phyloP scores from a whole-genome alignment of 225 moss, liverwort and hornwort species.

The Bryum argenteum region DNA sequence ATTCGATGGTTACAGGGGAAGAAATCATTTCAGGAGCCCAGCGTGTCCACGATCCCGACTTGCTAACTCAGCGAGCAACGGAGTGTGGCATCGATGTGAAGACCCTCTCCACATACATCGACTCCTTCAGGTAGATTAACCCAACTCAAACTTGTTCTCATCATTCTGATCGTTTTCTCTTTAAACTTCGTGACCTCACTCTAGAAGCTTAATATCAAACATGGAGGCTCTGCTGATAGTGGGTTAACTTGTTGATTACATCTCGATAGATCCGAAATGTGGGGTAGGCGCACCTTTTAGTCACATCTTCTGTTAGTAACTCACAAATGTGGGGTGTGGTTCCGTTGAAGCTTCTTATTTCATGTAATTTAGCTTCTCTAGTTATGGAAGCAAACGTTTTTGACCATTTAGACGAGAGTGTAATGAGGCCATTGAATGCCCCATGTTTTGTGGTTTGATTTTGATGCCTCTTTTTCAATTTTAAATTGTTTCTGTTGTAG shows the following conservation, averaged over 20 bases:
- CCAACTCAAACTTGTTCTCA: not conserved
- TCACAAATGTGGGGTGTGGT: not conserved
- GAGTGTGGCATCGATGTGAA: slow-evolving; percentile 83
- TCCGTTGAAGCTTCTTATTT: not conserved
- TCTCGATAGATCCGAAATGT: no score
- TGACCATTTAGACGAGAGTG: not conserved
- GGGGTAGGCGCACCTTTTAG: no score
- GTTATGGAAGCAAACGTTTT: not conserved
- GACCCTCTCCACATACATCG: slow-evolving; percentile 67
- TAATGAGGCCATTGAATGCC: not conserved
- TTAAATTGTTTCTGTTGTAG: slow-evolving; percentile 38
- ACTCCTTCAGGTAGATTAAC: slow-evolving; percentile 71
- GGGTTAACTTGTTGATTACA: no score
- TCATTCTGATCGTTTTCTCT: not conserved
- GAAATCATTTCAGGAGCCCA: slow-evolving; percentile 91
- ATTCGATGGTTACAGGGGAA: slow-evolving; percentile 55
- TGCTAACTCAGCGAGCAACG: slow-evolving; percentile 59
- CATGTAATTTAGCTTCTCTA: not conserved
- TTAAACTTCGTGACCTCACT: no score
- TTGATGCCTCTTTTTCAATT: not conserved
- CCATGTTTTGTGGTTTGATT: not conserved
- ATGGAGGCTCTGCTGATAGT: no score
- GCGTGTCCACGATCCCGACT: slow-evolving; percentile 77
- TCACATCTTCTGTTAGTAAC: no score
- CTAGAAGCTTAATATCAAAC: not conserved